Conservation (phyloP, 1,284 basidiomycete species). For the Marasmius oreades region DNA sequence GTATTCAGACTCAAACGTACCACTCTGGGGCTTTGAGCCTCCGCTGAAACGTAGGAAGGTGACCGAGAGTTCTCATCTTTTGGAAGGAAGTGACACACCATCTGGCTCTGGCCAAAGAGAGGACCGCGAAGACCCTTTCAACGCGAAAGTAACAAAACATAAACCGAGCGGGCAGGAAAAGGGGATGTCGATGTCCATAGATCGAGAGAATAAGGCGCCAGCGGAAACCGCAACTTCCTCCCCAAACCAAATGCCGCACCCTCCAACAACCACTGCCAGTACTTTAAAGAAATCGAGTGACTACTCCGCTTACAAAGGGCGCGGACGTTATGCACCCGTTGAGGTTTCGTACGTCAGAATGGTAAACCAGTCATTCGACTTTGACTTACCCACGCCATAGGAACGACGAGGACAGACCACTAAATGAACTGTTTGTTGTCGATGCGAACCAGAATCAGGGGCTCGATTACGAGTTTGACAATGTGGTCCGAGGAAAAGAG, state of each 20-base stretch:
- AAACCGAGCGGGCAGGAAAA: not conserved
- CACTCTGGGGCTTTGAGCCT: too few relatives aligned
- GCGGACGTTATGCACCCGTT: conserved; percentile 38
- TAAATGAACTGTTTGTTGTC: conserved; percentile 68
- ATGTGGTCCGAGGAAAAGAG: conserved; percentile 69
- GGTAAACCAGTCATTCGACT: not conserved
- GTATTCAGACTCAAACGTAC: not conserved
- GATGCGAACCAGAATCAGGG: conserved; percentile 67
- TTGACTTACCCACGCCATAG: conserved; percentile 10
- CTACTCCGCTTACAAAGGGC: conserved; percentile 48
- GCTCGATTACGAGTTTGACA: conserved; percentile 64
- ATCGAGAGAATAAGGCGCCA: not conserved
- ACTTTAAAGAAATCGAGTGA: conserved; percentile 24
- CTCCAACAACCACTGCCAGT: conserved; percentile 15
- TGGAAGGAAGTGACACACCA: too few relatives aligned
- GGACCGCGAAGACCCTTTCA: not conserved
- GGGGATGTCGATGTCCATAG: not conserved
- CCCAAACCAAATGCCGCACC: not conserved
- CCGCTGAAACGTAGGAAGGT: conserved; percentile 1
- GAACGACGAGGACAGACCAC: conserved; percentile 31
- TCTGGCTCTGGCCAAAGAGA: conserved; percentile 3
- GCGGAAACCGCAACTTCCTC: not conserved
- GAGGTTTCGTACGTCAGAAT: too few relatives aligned
- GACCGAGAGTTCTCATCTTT: not conserved
- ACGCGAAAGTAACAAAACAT: not conserved